A percentile compares a stretch with the other conserved stretches of the same genome.
These are phyloP conservation scores for Phytophthora citricola DNA, from an alignment of 352 stramenopile genomes.

Conservation along the genomic window DNA sequence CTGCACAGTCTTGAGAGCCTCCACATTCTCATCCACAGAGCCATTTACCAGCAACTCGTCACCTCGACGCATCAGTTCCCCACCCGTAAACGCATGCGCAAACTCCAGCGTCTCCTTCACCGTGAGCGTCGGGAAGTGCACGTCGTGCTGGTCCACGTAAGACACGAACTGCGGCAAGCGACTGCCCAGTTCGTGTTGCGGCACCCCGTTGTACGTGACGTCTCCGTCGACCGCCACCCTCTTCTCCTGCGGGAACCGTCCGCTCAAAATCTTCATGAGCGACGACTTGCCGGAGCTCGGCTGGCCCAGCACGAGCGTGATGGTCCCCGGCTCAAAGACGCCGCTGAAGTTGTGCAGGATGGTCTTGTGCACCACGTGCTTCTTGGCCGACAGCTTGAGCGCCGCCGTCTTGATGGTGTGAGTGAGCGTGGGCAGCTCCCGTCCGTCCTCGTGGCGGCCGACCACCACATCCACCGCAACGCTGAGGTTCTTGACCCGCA, in stretches of 20 bases:
- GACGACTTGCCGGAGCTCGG: constrained; percentile 35
- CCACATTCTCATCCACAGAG: constrained; percentile 30
- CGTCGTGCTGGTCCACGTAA: constrained; percentile 58
- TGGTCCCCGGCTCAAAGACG: constrained; percentile 33
- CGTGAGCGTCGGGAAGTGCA: constrained; percentile 40
- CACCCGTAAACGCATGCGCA: constrained; percentile 73
- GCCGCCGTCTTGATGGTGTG: constrained; percentile 40
- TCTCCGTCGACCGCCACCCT: constrained; percentile 28
- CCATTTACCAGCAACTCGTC: constrained; percentile 33
- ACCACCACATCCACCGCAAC: constrained; percentile 39
- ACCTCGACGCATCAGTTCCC: constrained; percentile 22
- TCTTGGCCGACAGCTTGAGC: constrained; percentile 29
- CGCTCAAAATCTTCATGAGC: constrained; percentile 40
- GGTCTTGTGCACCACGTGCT: constrained; percentile 40
- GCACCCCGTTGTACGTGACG: constrained; percentile 45
- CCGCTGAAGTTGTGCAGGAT: constrained; percentile 39
- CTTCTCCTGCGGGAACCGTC: constrained; percentile 37
- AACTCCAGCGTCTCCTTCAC: constrained; percentile 29
- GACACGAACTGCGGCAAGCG: constrained; percentile 51
- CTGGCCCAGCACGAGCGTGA: constrained; percentile 31
- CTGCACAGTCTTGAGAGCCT: constrained; percentile 27
- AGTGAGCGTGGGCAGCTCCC: constrained; percentile 46
- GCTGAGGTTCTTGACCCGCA: constrained; percentile 36
- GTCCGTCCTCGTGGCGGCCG: constrained; percentile 24
- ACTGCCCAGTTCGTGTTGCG: constrained; percentile 20